Conservation (phyloP, 2,329 filamentous ascomycete species). For the Decorospora gaudefroyi region DNA sequence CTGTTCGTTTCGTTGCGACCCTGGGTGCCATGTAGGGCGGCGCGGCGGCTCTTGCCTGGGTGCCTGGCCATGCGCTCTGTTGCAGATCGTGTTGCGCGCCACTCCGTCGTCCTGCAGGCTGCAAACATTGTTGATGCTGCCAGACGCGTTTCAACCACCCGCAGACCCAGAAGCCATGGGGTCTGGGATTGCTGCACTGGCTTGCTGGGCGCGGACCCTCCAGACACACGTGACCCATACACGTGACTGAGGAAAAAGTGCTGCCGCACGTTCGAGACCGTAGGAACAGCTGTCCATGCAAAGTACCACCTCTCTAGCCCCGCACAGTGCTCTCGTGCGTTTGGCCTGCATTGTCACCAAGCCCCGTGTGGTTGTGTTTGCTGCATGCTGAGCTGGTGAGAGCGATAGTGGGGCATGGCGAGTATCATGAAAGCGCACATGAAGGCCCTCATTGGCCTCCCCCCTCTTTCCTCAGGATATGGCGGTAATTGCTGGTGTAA, state of each 20-base stretch:
- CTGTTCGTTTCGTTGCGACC: slow-evolving; percentile 5
- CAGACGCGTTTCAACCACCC: too few relatives aligned
- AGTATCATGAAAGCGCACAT: slow-evolving; percentile 13
- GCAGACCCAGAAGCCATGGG: too few relatives aligned
- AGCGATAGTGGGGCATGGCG: slow-evolving; percentile 30
- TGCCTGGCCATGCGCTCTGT: not conserved
- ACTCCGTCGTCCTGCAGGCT: slow-evolving; percentile 20
- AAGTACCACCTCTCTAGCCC: not conserved
- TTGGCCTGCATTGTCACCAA: slow-evolving; percentile 20
- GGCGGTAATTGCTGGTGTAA: slow-evolving; percentile 25
- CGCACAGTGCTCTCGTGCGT: slow-evolving; percentile 14
- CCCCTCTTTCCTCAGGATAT: slow-evolving; percentile 4
- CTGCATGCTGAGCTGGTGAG: slow-evolving; percentile 28
- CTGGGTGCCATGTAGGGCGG: not conserved
- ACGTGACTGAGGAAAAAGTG: not conserved
- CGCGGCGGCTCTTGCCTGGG: not conserved
- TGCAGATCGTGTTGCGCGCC: slow-evolving; percentile 16
- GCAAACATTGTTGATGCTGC: slow-evolving; percentile 32
- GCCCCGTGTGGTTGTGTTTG: slow-evolving; percentile 24
- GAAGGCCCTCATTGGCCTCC: slow-evolving; percentile 30
- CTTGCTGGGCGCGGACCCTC: slow-evolving; percentile 3
- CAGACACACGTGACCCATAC: slow-evolving; percentile 1
- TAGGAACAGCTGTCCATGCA: slow-evolving; percentile 19
- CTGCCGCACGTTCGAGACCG: slow-evolving; percentile 5
- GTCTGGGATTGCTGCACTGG: too few relatives aligned